Evolutionary conservation across 495 filamentous ascomycete species (phyloP), one percentile per base, ranked within the genome.

Genomic region (Hyaloscypha variabilis): DNA sequence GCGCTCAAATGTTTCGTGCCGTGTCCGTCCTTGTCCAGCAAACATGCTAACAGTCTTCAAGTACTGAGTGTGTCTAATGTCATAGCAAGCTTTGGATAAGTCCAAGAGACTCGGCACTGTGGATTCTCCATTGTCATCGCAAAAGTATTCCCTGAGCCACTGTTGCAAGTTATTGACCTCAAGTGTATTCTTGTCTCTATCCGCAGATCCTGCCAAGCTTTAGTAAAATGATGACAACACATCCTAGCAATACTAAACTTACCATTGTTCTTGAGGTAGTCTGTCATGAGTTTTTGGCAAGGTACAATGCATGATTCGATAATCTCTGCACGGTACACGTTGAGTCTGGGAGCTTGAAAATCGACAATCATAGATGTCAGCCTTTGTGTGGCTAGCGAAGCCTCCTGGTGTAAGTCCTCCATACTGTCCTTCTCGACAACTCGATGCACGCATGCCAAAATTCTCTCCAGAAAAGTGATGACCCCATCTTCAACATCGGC

Each of bases 31-130:
- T 46, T 46, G 39, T 17, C 39, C 39, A 46, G 39, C 39, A 46
- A 46, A 46, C 39, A 46, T 46, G 39, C 39, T 46, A 14, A 46
- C 17, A 46, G 39, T 46, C 17, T 46, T 46, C 39, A 46, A 17
- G 39, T 46, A 46, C 39, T 46, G 39, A 46, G 39, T 46, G 39
- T 46, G 39, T 46, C 39, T 46, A 46, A 46, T 19, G 39, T 46
- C 39, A 46, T 46, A 46, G 39, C 39, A 46, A 46, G 39, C 39
- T 46, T 46, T 46, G 39, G 39, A 46, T 46, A 46, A 19, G 39
- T 46, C 39, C 11, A 46, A 46, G 39, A 46, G 39, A 46, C 39
- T 46, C 19, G 39, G 39, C 19, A 4, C 39, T 46, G 39, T 46
- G 13, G 2, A 46, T 46, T 17, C 39, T 46, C 6, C 39, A 46